These are phyloP conservation scores for Linum tenue DNA, from an alignment of 345 rosid genomes.

Conservation along the genomic window DNA sequence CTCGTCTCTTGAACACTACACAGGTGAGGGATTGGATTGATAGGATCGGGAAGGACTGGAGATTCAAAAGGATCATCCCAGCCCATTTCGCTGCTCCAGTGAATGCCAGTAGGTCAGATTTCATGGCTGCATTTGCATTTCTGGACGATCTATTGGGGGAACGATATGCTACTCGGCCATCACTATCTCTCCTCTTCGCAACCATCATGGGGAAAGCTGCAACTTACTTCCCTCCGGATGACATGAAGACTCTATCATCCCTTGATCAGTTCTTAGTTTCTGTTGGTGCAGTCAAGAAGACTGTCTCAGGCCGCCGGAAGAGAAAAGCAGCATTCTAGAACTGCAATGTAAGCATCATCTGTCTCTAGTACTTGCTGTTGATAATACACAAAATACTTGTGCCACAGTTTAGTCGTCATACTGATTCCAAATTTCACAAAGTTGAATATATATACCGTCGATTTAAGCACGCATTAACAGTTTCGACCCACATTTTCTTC, in stretches of 20 bases:
- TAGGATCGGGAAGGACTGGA: constrained; percentile 75
- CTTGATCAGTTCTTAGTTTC: constrained; percentile 90
- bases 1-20: background rate
- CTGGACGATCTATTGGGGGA: constrained; percentile 84
- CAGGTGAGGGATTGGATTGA: constrained; percentile 96
- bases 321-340: constrained; percentile 4
- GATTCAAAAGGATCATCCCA: constrained; percentile 84
- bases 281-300: constrained; percentile 86
- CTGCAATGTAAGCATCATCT: too few species aligned
- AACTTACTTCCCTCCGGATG: constrained; percentile 91
- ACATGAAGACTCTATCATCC: constrained; percentile 85
- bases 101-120: constrained; percentile 73
- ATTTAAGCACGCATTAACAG: too few species aligned
- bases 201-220: constrained; percentile 88
- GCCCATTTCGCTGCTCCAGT: constrained; percentile 92
- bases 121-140: constrained; percentile 75
- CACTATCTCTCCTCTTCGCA: constrained; percentile 57
- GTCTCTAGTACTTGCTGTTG: too few species aligned
- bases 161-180: constrained; percentile 54
- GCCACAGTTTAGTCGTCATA: too few species aligned
- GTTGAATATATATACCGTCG: too few species aligned
- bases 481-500: too few species aligned
- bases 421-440: too few species aligned
- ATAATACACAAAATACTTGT: too few species aligned
- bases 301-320: constrained; percentile 75